Evolutionary conservation across 345 rosid genomes (phyloP).

Genomic region (Citrus reticulata): DNA sequence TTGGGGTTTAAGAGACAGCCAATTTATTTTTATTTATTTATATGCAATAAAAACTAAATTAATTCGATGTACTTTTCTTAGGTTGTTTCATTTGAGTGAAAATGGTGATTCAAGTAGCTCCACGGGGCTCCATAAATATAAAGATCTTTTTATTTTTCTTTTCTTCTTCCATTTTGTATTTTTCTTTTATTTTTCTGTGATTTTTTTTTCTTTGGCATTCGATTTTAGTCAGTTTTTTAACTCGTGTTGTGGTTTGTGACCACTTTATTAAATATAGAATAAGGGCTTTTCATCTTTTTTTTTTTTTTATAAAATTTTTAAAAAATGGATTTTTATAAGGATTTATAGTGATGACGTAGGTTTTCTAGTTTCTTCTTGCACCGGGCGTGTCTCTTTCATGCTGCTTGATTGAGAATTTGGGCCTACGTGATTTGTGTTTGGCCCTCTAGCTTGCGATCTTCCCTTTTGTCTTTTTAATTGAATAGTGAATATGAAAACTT

Average conservation of each 20-base stretch:
- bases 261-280: too few species aligned
- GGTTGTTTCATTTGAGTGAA: neutral
- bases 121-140: neutral
- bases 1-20: slow-evolving; percentile 29
- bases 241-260: too few species aligned
- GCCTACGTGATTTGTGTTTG: neutral
- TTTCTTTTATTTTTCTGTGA: neutral
- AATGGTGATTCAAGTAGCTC: slow-evolving; percentile 14
- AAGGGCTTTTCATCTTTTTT: neutral
- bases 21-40: neutral
- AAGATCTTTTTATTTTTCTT: neutral
- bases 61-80: neutral
- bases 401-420: neutral
- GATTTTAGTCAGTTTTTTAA: neutral
- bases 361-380: slow-evolving; percentile 1
- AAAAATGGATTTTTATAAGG: too few species aligned
- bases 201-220: neutral
- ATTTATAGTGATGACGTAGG: neutral
- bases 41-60: neutral
- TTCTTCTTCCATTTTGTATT: neutral
- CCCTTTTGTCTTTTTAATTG: neutral
- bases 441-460: too few species aligned
- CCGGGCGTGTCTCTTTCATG: neutral
- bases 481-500: too few species aligned
- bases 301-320: too few species aligned